These are phyloP conservation scores for Wickerhamomyces sp. DNA, from an alignment of 1,139 yeast genomes.

Conservation along the genomic window DNA sequence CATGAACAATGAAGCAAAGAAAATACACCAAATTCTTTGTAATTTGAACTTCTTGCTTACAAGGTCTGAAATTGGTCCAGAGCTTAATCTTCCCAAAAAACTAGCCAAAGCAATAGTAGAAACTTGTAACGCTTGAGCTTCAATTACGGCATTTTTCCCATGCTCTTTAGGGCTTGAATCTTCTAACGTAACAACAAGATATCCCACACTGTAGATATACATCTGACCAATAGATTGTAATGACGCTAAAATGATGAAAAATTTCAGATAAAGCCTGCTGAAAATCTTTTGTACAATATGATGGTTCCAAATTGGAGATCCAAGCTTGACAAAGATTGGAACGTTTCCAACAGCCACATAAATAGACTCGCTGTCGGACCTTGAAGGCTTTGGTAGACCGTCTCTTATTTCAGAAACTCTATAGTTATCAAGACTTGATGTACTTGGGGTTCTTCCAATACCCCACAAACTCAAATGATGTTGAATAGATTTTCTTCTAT, in stretches of 20 bases:
- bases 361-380: conserved; percentile 18
- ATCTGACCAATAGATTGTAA: conserved; percentile 60
- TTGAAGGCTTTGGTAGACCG: conserved; percentile 6
- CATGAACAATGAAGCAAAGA: conserved; percentile 45
- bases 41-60: conserved; percentile 45
- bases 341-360: conserved; percentile 26
- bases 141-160: conserved; percentile 44
- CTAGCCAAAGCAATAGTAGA: conserved; percentile 51
- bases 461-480: conserved; percentile 24
- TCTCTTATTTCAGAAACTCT: conserved; percentile 2
- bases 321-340: conserved; percentile 23
- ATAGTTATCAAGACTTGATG: conserved; percentile 9
- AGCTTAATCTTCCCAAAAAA: conserved; percentile 47
- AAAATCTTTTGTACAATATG: conserved; percentile 18
- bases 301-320: conserved; percentile 24
- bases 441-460: conserved; percentile 22
- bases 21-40: conserved; percentile 67
- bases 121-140: conserved; percentile 54
- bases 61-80: conserved; percentile 52
- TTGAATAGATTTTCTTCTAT: conserved; percentile 16
- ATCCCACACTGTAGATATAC: conserved; percentile 61
- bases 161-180: conserved; percentile 43
- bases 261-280: conserved; percentile 37
- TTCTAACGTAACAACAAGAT: conserved; percentile 62
- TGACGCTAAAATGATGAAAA: conserved; percentile 52